Evolutionary conservation across 176 grass and related monocot species (phyloP).

Genomic region (Saccharum spontaneum): DNA sequence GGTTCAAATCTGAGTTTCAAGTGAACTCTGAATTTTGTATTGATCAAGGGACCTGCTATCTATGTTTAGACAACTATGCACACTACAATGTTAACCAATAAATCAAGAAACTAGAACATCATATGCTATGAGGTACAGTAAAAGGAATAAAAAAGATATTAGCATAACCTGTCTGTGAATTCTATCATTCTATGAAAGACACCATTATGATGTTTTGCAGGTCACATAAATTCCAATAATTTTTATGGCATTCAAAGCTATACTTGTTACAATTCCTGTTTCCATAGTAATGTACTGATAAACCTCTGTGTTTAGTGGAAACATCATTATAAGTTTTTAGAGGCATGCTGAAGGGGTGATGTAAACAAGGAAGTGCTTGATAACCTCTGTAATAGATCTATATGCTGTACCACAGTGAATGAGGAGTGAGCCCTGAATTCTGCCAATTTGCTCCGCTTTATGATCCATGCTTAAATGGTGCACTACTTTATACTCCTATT

Average conservation of each 20-base stretch:
- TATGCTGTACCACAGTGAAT: neutral
- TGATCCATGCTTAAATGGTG: neutral
- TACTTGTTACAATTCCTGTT: neutral
- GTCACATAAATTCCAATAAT: neutral
- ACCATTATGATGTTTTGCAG: neutral
- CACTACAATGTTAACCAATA: neutral
- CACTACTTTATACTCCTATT: neutral
- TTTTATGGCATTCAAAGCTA: neutral
- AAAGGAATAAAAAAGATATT: neutral
- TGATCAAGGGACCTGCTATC: neutral
- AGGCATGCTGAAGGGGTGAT: neutral
- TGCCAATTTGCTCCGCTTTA: neutral
- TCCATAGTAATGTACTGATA: neutral
- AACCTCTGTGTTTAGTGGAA: neutral
- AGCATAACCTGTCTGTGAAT: neutral
- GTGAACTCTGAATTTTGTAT: neutral
- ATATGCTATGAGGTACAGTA: neutral
- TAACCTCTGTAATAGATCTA: neutral
- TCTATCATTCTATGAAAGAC: neutral
- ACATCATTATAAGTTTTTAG: neutral
- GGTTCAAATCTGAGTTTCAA: neutral
- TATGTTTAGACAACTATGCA: neutral
- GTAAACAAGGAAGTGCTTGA: neutral
- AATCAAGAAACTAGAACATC: neutral
- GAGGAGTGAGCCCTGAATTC: neutral